Evolutionary conservation across 2,329 filamentous ascomycete genomes (phyloP).

Genomic region (Penicillium sp.): DNA sequence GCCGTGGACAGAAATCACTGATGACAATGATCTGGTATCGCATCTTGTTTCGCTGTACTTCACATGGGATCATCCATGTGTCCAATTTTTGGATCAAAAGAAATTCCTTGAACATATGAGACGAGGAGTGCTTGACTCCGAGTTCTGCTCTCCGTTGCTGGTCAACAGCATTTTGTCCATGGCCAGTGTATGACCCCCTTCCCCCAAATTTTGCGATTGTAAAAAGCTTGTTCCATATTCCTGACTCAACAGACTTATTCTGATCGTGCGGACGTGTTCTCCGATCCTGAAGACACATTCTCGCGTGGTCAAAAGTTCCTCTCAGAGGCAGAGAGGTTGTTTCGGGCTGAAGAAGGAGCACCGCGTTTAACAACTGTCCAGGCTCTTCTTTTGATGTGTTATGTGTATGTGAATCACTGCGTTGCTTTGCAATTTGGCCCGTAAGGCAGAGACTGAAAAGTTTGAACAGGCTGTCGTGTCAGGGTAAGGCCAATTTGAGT

Average conservation of each 20-base stretch:
- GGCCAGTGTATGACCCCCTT: slow-evolving; percentile 34
- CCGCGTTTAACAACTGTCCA: slow-evolving; percentile 37
- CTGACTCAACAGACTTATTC: slow-evolving; percentile 33
- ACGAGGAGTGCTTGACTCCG: slow-evolving; percentile 47
- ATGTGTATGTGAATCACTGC: slow-evolving; percentile 24
- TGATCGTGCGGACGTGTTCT: slow-evolving; percentile 34
- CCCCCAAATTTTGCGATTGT: background rate
- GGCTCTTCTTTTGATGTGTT: slow-evolving; percentile 35
- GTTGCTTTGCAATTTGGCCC: background rate
- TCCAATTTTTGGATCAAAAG: slow-evolving; percentile 74
- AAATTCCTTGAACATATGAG: slow-evolving; percentile 61
- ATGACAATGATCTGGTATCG: slow-evolving; percentile 70
- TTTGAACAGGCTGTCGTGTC: slow-evolving; percentile 25
- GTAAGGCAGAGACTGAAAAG: slow-evolving; percentile 12
- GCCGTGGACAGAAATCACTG: slow-evolving; percentile 76
- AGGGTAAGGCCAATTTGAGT: slow-evolving; percentile 26
- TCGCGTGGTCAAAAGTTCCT: slow-evolving; percentile 37
- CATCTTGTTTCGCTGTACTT: slow-evolving; percentile 93
- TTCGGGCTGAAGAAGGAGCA: slow-evolving; percentile 35
- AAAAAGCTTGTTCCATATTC: background rate
- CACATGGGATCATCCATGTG: slow-evolving; percentile 90
- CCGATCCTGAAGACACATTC: slow-evolving; percentile 24
- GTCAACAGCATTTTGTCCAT: slow-evolving; percentile 82
- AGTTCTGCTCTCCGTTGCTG: slow-evolving; percentile 79
- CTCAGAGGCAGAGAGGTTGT: slow-evolving; percentile 36